Percentiles rank a stretch among this genome's conserved stretches.
Conservation (phyloP, 2,329 filamentous ascomycete genomes). For the Ophiosphaerella narmari region DNA sequence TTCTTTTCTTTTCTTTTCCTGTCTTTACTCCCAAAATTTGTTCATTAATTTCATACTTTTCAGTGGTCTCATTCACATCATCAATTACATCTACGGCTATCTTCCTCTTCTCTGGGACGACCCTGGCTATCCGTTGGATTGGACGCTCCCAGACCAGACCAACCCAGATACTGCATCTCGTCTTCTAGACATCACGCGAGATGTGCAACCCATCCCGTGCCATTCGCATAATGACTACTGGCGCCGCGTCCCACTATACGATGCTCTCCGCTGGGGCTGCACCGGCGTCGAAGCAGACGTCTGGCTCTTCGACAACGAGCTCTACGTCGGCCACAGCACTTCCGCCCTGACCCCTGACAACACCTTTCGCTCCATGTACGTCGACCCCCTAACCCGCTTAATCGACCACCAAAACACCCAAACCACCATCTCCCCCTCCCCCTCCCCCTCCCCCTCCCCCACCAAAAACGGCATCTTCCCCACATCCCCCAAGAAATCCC, state of each 20-base stretch:
- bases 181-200: conserved; percentile 56
- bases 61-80: conserved; percentile 50
- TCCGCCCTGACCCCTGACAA: conserved; percentile 52
- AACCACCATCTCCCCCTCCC: conserved; percentile 34
- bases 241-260: conserved; percentile 59
- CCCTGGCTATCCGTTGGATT: conserved; percentile 44
- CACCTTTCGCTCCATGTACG: conserved; percentile 58
- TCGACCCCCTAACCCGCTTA: conserved; percentile 57
- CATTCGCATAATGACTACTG: conserved; percentile 66
- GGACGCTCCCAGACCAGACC: conserved; percentile 47
- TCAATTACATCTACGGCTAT: conserved; percentile 46
- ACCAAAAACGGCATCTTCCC: conserved; percentile 57
- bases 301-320: conserved; percentile 59
- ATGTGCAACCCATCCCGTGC: conserved; percentile 56
- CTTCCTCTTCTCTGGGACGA: conserved; percentile 46
- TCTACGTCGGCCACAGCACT: conserved; percentile 60
- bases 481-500: conserved; percentile 52
- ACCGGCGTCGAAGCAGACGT: conserved; percentile 63
- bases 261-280: conserved; percentile 60
- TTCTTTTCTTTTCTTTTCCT: background rate
- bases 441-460: conserved; percentile 19
- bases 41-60: conserved; percentile 10
- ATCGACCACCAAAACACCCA: conserved; percentile 56
- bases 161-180: conserved; percentile 38
- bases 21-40: background rate